Evolutionary conservation across 139 green algal species (phyloP).

Genomic region (Penium margaritaceum): DNA sequence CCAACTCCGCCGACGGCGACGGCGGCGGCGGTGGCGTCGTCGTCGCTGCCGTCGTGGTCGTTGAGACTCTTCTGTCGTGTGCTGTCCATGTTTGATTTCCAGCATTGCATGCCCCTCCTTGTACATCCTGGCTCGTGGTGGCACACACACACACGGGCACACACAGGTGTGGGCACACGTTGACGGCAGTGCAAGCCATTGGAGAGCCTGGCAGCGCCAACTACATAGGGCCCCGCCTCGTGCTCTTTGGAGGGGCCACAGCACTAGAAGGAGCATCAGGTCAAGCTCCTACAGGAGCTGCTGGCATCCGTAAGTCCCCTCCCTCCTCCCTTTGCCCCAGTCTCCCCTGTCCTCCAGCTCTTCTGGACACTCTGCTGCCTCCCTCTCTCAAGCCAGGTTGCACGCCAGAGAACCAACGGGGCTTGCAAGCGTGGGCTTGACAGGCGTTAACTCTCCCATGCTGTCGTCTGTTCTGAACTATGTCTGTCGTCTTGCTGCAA

Average conservation of each 20-base stretch:
- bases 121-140: neutral
- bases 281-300: slow-evolving; percentile 19
- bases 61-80: no score
- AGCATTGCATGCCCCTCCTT: neutral
- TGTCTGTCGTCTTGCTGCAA: no score
- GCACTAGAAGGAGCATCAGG: slow-evolving; percentile 39
- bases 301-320: slow-evolving; percentile 36
- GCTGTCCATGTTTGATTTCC: no score
- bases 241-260: slow-evolving; percentile 42
- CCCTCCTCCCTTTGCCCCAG: neutral
- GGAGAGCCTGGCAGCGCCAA: slow-evolving; percentile 23
- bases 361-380: no score
- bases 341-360: neutral
- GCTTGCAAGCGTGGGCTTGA: no score
- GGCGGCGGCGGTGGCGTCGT: no score
- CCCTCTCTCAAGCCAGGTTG: no score
- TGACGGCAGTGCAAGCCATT: slow-evolving; percentile 32
- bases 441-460: no score
- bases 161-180: slow-evolving; percentile 40
- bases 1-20: no score
- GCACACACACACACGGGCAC: slow-evolving; percentile 12
- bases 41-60: no score
- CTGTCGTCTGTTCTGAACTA: no score
- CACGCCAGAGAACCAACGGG: no score
- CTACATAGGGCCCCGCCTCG: slow-evolving; percentile 30